Percentiles rank a stretch among this genome's conserved stretches.
Conservation (phyloP, 1,284 basidiomycete species). For the Cutaneotrichosporon mucoides region DNA sequence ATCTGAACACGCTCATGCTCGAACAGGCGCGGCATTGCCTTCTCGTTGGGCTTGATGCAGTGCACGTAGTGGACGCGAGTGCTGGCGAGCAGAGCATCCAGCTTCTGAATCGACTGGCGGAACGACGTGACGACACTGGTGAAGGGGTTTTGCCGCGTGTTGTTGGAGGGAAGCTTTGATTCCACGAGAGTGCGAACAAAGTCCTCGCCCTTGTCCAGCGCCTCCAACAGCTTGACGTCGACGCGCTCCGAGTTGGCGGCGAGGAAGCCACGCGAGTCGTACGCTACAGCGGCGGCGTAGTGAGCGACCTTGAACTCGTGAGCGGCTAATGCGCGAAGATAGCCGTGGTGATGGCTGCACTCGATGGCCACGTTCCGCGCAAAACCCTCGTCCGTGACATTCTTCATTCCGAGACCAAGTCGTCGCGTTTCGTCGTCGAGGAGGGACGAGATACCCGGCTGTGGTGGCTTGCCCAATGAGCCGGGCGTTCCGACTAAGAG, state of each 20-base stretch:
- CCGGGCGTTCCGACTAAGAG: conserved; percentile 13
- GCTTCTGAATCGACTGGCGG: conserved; percentile 17
- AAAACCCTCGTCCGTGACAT: conserved; percentile 16
- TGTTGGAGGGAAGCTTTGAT: conserved; percentile 2
- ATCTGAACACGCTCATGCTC: conserved; percentile 10
- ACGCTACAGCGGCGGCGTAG: conserved; percentile 17
- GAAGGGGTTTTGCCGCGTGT: conserved; percentile 7
- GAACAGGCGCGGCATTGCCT: conserved; percentile 11
- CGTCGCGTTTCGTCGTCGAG: conserved; percentile 23
- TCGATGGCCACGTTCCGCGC: conserved; percentile 16
- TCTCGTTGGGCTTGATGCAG: conserved; percentile 23
- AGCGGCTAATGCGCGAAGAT: conserved; percentile 5
- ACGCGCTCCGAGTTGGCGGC: conserved; percentile 20
- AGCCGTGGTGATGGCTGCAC: conserved; percentile 12
- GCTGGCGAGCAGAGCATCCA: conserved; percentile 12
- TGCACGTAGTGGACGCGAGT: conserved; percentile 20
- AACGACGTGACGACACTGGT: conserved; percentile 18
- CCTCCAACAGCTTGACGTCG: conserved; percentile 14
- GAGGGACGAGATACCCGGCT: conserved; percentile 17
- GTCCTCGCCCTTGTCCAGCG: conserved; percentile 1
- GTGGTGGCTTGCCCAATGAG: conserved; percentile 4
- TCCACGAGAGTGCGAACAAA: conserved; percentile 8
- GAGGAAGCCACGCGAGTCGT: conserved; percentile 17
- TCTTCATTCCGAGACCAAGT: conserved; percentile 11
- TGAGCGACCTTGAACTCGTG: conserved; percentile 19